Percentiles rank a stretch among this genome's conserved stretches.
These are phyloP conservation scores for Tolypocladium ophioglossoides DNA, from an alignment of 2,329 filamentous ascomycete species.

Conservation along the genomic window DNA sequence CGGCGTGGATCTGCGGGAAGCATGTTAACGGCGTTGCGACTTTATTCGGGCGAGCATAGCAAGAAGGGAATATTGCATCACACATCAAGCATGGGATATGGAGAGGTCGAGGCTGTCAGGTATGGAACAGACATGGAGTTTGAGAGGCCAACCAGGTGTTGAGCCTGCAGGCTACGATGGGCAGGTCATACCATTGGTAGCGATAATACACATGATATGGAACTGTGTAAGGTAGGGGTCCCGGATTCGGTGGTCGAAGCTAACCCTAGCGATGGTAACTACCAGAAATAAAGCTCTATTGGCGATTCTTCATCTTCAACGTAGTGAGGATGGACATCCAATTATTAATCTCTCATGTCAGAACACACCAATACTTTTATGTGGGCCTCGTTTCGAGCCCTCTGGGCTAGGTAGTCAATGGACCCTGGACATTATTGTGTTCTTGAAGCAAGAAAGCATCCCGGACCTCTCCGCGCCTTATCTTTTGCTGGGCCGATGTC, in stretches of 20 bases:
- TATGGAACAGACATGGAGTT: background rate
- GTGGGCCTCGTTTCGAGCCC: background rate
- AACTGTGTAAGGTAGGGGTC: background rate
- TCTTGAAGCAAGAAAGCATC: background rate
- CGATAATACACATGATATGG: conserved; percentile 8
- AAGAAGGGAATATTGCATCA: conserved; percentile 15
- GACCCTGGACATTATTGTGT: background rate
- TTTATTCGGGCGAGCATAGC: conserved; percentile 12
- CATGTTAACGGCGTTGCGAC: conserved; percentile 25
- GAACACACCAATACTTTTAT: background rate
- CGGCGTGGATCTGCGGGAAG: conserved; percentile 18
- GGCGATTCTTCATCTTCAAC: too few relatives aligned
- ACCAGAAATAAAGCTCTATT: too few relatives aligned
- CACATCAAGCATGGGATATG: conserved; percentile 10
- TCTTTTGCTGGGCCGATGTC: background rate
- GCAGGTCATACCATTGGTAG: conserved; percentile 5
- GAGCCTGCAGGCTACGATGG: conserved; percentile 10
- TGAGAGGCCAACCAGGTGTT: background rate
- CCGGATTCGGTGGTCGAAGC: background rate
- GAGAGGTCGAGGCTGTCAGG: background rate
- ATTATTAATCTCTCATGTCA: too few relatives aligned
- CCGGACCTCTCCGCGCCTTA: background rate
- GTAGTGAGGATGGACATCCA: too few relatives aligned
- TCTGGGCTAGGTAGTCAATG: background rate
- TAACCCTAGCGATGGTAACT: background rate